These are phyloP conservation scores for Leccinum glutinopallens DNA, from an alignment of 1,284 basidiomycete species.

Conservation along the genomic window DNA sequence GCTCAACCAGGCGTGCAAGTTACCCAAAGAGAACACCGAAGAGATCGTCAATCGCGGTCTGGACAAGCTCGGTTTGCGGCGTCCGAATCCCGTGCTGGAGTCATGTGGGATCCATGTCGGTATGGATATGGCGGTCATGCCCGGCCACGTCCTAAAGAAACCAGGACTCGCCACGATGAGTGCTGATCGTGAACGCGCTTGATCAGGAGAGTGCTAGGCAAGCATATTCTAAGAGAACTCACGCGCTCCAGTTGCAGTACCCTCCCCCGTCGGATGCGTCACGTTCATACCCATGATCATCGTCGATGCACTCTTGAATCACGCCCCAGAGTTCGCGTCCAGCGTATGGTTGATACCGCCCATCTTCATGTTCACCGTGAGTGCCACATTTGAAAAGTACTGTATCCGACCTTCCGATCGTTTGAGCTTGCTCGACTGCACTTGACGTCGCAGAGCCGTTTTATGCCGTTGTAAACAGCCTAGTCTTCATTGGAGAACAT, in stretches of 20 bases:
- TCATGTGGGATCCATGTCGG: conserved; percentile 65
- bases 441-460: conserved; percentile 65
- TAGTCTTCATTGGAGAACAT: conserved; percentile 69
- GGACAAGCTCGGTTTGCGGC: conserved; percentile 58
- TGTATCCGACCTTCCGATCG: conserved; percentile 46
- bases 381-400: conserved; percentile 33
- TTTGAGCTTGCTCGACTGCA: conserved; percentile 62
- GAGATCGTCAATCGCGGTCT: conserved; percentile 62
- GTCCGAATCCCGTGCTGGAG: conserved; percentile 43
- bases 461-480: conserved; percentile 69
- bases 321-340: conserved; percentile 51
- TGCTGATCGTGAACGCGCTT: conserved; percentile 31
- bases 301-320: conserved; percentile 59
- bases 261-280: conserved; percentile 62
- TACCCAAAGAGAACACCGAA: conserved; percentile 64
- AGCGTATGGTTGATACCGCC: conserved; percentile 77
- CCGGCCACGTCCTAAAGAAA: conserved; percentile 40
- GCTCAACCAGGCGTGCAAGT: conserved; percentile 67
- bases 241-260: conserved; percentile 56
- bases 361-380: conserved; percentile 76
- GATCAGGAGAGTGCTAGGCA: neutral
- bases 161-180: conserved; percentile 60
- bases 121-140: conserved; percentile 70
- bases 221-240: conserved; percentile 6
- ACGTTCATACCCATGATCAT: conserved; percentile 86